phyloP scores from a whole-genome alignment of 768 basidiomycete species.

The Sarcodon aspratus region DNA sequence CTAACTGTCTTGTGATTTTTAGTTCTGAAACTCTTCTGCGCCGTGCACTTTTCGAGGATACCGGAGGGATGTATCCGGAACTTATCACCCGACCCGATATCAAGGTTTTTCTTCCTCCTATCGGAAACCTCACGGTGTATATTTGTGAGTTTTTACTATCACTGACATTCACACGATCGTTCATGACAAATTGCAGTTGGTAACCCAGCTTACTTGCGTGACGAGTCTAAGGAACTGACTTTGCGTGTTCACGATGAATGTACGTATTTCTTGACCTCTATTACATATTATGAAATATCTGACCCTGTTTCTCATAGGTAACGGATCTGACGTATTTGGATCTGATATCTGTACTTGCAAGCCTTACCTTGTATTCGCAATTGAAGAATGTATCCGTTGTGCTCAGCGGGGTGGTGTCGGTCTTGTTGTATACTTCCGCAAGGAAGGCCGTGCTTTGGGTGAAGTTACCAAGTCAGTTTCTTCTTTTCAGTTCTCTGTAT shows the following conservation, averaged over 20 bases:
- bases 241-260: conserved; percentile 93
- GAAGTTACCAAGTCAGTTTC: conserved; percentile 76
- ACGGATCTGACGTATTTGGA: conserved; percentile 94
- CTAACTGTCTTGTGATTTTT: conserved; percentile 1
- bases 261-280: conserved; percentile 16
- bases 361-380: conserved; percentile 85
- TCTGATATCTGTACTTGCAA: conserved; percentile 91
- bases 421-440: conserved; percentile 88
- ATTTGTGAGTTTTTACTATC: conserved; percentile 45
- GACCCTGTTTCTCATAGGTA: conserved; percentile 35
- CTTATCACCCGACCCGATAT: conserved; percentile 92
- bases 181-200: conserved; percentile 43
- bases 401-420: conserved; percentile 85
- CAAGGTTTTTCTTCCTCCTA: conserved; percentile 92
- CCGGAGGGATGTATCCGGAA: conserved; percentile 93
- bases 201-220: conserved; percentile 65
- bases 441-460: conserved; percentile 87
- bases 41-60: conserved; percentile 92
- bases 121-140: conserved; percentile 85
- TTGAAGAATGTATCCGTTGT: conserved; percentile 83
- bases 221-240: conserved; percentile 71
- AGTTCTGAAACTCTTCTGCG: conserved; percentile 79
- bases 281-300: background rate
- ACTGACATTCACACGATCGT: background rate
- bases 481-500: background rate